These are phyloP conservation scores for Trichophaea hybrida DNA, from an alignment of 2,329 filamentous ascomycete species.

Conservation along the genomic window DNA sequence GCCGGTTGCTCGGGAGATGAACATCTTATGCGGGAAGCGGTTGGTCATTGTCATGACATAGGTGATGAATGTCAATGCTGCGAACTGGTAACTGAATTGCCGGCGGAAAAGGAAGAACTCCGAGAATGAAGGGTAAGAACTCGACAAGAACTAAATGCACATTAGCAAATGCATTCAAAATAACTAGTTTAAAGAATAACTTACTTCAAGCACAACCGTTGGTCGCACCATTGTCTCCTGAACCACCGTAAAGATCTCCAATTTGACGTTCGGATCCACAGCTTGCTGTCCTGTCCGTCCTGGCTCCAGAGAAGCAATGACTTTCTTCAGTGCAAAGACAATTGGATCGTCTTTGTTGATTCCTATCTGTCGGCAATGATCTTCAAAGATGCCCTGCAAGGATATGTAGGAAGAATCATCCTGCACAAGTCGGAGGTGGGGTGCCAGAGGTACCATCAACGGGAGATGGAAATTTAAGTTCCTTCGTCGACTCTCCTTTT, in stretches of 20 bases:
- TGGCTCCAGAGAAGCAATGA: constrained; percentile 23
- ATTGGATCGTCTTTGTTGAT: constrained; percentile 92
- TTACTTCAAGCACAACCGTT: constrained; percentile 55
- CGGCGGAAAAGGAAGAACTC: constrained; percentile 98
- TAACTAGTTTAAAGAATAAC: not conserved
- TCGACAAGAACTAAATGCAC: constrained; percentile 24
- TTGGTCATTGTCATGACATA: constrained; percentile 96
- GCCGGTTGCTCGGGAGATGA: constrained; percentile 72
- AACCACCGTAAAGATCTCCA: constrained; percentile 89
- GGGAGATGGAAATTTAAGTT: constrained; percentile 95
- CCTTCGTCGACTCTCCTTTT: constrained; percentile 85
- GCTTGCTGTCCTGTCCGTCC: constrained; percentile 12
- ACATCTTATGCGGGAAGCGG: constrained; percentile 89
- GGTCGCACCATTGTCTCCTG: constrained; percentile 85
- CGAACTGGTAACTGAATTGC: constrained; percentile 91
- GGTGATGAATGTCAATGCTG: constrained; percentile 92
- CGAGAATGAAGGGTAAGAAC: constrained; percentile 62
- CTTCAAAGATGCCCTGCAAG: constrained; percentile 88
- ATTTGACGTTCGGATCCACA: constrained; percentile 33
- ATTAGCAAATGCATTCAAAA: constrained; percentile 12
- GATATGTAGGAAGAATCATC: constrained; percentile 92
- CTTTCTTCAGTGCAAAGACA: constrained; percentile 88
- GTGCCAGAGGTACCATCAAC: constrained; percentile 86
- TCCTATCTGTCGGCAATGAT: constrained; percentile 75
- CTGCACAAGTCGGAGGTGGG: constrained; percentile 86